Base-by-base conservation (phyloP, 2,329 filamentous ascomycete genomes). In the Trichoderma asperellum region DNA sequence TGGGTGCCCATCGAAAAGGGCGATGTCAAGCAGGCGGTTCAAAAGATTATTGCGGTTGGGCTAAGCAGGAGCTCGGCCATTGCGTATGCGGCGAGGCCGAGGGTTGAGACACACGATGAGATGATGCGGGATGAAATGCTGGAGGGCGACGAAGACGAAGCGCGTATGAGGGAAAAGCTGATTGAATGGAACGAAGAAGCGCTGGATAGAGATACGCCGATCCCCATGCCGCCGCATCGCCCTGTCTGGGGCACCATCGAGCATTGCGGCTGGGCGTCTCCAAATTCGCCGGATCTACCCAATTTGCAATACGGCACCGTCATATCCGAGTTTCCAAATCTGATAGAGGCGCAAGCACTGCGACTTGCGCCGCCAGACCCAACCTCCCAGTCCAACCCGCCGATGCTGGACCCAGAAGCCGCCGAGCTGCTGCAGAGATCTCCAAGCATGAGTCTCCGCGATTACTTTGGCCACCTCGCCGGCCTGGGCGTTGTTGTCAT, bases 321-420 rank as follows among this genome's bases (percentile, higher is more conserved):
- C 29, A 84, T 97, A 21, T 85, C 87, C 47, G 95, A 98, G 79
- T 84, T 99, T 29, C 93, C 94, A 1, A 91, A 96, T 76, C 85
- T 98, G 34, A 92, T 98, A 72, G 95, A 98, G 82, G 95, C 93
- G 11, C 95, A 95, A 78, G 95, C 94, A 0, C 88, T 97, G n/a
- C 94, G 92, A 0, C 86, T 97, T 47, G 93, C 92, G 0, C 93
- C 90, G 35, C 83, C 84, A 0, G 83, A 81, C 72, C 82, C 78
- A 43, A 79, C 75, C 40, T 82, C 81, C 21, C 74, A 75, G 43
- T 74, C 76, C 21, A 79, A 79, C 3, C 79, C 81, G 10, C 81
- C 80, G 18, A 76, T 84, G 27, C 86, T 92, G 2, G 90, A 94
- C 74, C 83, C 87, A 12, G 86, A 89, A 37, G 88, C 92, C 1